Percentiles rank a stretch among this genome's conserved stretches.
These are phyloP conservation scores for Sextonia rubra DNA, from an alignment of 164 flowering plant species.

Conservation along the genomic window DNA sequence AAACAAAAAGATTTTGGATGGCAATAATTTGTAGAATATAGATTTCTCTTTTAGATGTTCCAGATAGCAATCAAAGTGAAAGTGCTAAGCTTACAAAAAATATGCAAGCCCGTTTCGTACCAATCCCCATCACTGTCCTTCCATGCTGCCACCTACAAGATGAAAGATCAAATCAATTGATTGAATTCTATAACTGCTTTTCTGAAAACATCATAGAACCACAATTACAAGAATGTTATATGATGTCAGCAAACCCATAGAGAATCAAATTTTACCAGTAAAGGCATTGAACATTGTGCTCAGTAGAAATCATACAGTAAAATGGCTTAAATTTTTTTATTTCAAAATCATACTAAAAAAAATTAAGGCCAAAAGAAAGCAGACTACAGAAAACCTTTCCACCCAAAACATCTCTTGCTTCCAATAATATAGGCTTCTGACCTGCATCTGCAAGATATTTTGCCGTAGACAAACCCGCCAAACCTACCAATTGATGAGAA, in stretches of 20 bases:
- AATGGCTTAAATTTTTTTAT: slow-evolving; percentile 3
- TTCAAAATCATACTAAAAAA: background rate
- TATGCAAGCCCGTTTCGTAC: slow-evolving; percentile 97
- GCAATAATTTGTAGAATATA: background rate
- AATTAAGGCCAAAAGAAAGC: background rate
- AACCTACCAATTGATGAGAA: slow-evolving; percentile 44
- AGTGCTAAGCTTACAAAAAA: slow-evolving; percentile 70
- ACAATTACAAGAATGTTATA: background rate
- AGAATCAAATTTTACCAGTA: background rate
- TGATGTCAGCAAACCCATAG: background rate
- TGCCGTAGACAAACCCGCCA: slow-evolving; percentile 96
- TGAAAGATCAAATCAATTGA: background rate
- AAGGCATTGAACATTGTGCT: background rate
- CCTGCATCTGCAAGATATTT: slow-evolving; percentile 99
- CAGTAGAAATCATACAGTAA: background rate
- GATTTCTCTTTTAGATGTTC: background rate
- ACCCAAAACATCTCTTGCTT: slow-evolving; percentile 96
- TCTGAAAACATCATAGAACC: background rate
- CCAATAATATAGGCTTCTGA: slow-evolving; percentile 81
- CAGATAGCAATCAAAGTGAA: background rate
- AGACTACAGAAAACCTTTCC: slow-evolving; percentile 67
- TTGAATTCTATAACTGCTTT: background rate
- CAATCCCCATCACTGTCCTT: slow-evolving; percentile 96
- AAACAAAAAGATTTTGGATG: background rate
- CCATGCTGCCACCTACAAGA: slow-evolving; percentile 89